phyloP scores from a whole-genome alignment of 2,329 filamentous ascomycete genomes.

The Tolypocladium pustulatum region DNA sequence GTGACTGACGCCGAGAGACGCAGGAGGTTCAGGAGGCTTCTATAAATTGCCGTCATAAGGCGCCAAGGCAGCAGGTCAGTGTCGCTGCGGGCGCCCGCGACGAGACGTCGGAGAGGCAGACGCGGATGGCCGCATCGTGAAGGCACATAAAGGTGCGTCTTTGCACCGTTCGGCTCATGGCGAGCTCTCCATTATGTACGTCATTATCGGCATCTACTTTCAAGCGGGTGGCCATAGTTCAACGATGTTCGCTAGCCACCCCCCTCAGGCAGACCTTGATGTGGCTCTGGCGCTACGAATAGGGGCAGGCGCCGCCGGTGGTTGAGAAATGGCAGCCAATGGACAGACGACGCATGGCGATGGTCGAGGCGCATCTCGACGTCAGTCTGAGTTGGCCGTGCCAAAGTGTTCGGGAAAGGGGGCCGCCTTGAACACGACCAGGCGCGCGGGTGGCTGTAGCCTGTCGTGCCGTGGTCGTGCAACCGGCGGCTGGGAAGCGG shows the following conservation, averaged over 20 bases:
- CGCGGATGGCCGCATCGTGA: background rate
- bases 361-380: background rate
- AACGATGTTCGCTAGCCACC: too few relatives aligned
- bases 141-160: background rate
- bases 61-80: background rate
- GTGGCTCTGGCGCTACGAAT: background rate
- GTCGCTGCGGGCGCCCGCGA: background rate
- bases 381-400: background rate
- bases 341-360: background rate
- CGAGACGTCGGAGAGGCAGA: background rate
- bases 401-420: background rate
- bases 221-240: too few relatives aligned
- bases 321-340: background rate
- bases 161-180: background rate
- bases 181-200: background rate
- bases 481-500: background rate
- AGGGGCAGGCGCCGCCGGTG: background rate
- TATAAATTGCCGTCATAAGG: background rate
- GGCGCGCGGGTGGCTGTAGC: background rate
- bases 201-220: background rate
- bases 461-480: background rate
- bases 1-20: background rate
- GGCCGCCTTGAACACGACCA: background rate
- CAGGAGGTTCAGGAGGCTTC: background rate
- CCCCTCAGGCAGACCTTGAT: background rate